Evolutionary conservation across 1,284 basidiomycete species (phyloP), one percentile per base, ranked within the genome.

Genomic region (Tilletia setariae): DNA sequence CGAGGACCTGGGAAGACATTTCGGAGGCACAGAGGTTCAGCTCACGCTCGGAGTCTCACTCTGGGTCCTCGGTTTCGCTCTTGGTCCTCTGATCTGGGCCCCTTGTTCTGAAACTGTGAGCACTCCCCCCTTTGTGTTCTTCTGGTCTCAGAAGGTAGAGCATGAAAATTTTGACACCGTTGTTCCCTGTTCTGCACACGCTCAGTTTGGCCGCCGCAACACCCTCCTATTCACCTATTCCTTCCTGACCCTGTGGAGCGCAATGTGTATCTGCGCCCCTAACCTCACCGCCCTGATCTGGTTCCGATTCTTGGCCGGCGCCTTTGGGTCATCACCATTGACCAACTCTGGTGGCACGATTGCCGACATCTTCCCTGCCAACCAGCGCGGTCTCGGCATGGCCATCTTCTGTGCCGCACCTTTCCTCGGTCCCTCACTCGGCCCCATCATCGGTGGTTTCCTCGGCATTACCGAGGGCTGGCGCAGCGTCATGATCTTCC

Each of bases 1-100:
- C 16, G 42, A 42, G 2, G 47, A 47, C 25, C 61, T 75, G 28
- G 70, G 66, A 0, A 44, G 51, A 19, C 67, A 67, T 7, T 70
- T 68, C 8, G 63, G 47, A 0, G 66, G 73, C 9, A 67, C 72
- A 2, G 63, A 68, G 23, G 69, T 70, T 16, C 69, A 73, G 35
- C 53, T 70, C 51, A 66, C 68, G 13, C 67, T 75, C 16, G 65
- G 72, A 11, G 49, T 72, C 1, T 68, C 72, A 2, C 70, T 72
- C 0, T 75, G 73, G 35, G 70, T 75, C 13, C 72, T 69, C 21
- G 74, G 74, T 1, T 75, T 72, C 49, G 70, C 72, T 0, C 69
- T 71, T 4, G 74, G 74, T 2, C 74, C 74, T 1, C 53, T 73
- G 53, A 3, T 75, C 8, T 75, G 72, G 72, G 72, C 70, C 2